Percentiles rank a stretch among this genome's conserved stretches.
phyloP scores from a whole-genome alignment of 495 filamentous ascomycete species.

The Umbilicaria muhlenbergii region DNA sequence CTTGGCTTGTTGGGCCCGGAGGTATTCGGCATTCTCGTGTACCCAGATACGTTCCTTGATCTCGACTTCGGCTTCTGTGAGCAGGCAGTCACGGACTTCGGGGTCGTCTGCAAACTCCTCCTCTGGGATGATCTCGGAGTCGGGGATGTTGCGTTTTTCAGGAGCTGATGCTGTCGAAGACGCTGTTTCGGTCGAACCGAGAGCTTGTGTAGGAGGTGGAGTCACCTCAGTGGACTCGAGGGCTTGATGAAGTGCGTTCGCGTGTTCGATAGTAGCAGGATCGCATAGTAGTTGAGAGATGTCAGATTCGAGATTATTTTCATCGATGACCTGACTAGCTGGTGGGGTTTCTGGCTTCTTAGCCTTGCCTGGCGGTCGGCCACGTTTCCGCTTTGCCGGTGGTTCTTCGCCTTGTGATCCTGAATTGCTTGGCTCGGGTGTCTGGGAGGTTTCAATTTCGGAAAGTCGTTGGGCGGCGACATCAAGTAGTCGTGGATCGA shows the following conservation, averaged over 20 bases:
- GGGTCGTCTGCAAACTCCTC: conserved; percentile 73
- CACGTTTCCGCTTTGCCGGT: conserved; percentile 3
- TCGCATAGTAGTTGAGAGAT: conserved; percentile 32
- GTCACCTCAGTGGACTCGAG: conserved; percentile 6
- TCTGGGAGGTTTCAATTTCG: background rate
- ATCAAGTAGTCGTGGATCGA: conserved; percentile 16
- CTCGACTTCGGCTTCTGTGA: conserved; percentile 50
- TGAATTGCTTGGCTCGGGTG: no score
- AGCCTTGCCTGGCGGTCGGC: conserved; percentile 1
- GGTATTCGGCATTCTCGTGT: conserved; percentile 81
- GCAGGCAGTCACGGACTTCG: conserved; percentile 62
- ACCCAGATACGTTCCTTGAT: conserved; percentile 86
- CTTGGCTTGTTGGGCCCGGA: conserved; percentile 69
- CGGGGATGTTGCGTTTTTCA: conserved; percentile 17
- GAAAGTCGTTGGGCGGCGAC: background rate
- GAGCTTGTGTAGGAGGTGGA: background rate
- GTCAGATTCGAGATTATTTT: conserved; percentile 30
- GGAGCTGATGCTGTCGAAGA: conserved; percentile 3
- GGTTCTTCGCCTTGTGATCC: background rate
- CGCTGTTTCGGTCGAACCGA: conserved; percentile 12
- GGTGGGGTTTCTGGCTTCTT: background rate
- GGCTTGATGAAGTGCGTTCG: conserved; percentile 16
- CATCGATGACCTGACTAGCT: conserved; percentile 14
- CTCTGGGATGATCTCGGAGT: conserved; percentile 41
- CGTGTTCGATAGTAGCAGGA: conserved; percentile 29